Evolutionary conservation across 208 protist genomes (phyloP).

Genomic region (Crithidia thermophila): DNA sequence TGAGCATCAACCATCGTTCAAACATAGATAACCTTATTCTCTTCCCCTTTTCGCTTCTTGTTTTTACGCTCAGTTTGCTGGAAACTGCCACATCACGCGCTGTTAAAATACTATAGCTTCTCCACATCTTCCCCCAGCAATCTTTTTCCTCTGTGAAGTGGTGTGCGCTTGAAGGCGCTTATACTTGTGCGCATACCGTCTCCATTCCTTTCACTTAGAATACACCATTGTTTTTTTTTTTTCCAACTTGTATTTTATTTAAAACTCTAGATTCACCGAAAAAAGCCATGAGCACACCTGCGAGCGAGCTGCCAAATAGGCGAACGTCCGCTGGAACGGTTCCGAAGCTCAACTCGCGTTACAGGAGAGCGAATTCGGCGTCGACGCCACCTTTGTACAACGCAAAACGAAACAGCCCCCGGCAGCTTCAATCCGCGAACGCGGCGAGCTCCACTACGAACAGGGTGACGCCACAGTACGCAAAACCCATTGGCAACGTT

Average conservation of each 20-base stretch:
- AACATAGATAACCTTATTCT: not conserved
- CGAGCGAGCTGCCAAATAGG: slow-evolving; percentile 9
- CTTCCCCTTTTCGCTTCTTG: not conserved
- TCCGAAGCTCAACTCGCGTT: slow-evolving; percentile 10
- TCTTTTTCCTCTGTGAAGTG: not conserved
- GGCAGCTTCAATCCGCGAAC: not conserved
- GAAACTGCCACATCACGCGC: not conserved
- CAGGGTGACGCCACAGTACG: not conserved
- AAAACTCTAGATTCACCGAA: not conserved
- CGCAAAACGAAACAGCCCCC: slow-evolving; percentile 1
- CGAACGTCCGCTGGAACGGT: not conserved
- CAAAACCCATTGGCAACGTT: slow-evolving; percentile 10
- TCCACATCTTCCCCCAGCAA: too few relatives aligned
- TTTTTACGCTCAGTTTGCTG: not conserved
- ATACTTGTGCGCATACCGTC: too few relatives aligned
- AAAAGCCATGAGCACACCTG: slow-evolving; percentile 5
- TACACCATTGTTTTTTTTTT: slow-evolving; percentile 6
- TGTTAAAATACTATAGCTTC: not conserved
- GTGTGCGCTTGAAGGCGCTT: too few relatives aligned
- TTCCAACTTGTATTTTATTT: not conserved
- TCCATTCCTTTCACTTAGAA: too few relatives aligned
- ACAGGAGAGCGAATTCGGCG: slow-evolving; percentile 11
- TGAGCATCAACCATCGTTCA: too few relatives aligned
- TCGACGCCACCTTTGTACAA: not conserved
- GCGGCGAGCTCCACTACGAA: not conserved